These are phyloP conservation scores for Suillus spraguei DNA, from an alignment of 768 basidiomycete genomes.

Conservation along the genomic window DNA sequence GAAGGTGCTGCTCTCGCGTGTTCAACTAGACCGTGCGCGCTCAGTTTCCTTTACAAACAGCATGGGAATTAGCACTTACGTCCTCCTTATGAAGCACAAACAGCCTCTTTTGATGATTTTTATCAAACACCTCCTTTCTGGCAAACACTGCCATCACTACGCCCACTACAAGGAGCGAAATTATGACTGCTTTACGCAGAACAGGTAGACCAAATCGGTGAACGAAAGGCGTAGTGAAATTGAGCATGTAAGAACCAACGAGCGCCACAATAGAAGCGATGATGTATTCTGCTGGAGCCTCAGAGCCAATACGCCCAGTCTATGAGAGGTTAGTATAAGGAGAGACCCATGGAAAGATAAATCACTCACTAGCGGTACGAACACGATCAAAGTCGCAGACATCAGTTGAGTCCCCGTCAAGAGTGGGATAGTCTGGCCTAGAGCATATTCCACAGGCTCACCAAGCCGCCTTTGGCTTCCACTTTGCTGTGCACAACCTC, in stretches of 20 bases:
- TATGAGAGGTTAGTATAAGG: constrained; percentile 29
- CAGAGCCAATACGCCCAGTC: constrained; percentile 82
- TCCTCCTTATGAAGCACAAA: constrained; percentile 88
- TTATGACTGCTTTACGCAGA: constrained; percentile 43
- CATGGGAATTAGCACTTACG: constrained; percentile 44
- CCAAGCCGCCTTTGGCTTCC: constrained; percentile 25
- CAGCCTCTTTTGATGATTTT: constrained; percentile 83
- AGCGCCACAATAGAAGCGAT: constrained; percentile 76
- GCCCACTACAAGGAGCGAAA: constrained; percentile 48
- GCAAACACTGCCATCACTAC: constrained; percentile 64
- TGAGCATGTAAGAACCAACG: constrained; percentile 57
- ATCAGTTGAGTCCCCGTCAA: constrained; percentile 59
- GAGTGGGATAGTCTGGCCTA: constrained; percentile 60
- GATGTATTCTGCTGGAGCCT: constrained; percentile 87
- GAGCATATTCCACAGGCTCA: constrained; percentile 64
- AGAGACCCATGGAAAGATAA: neutral
- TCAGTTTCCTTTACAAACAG: neutral
- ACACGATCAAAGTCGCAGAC: constrained; percentile 74
- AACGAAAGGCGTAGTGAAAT: constrained; percentile 68
- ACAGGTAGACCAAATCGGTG: constrained; percentile 62
- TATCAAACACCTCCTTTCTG: constrained; percentile 68
- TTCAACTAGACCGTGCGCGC: constrained; percentile 52
- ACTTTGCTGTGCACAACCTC: constrained; percentile 1
- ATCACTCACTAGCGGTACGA: constrained; percentile 79
- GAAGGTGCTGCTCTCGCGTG: constrained; percentile 69